Conservation (phyloP, 192 early-diverging fungal genomes). For the Umbelopsis vinacea region DNA sequence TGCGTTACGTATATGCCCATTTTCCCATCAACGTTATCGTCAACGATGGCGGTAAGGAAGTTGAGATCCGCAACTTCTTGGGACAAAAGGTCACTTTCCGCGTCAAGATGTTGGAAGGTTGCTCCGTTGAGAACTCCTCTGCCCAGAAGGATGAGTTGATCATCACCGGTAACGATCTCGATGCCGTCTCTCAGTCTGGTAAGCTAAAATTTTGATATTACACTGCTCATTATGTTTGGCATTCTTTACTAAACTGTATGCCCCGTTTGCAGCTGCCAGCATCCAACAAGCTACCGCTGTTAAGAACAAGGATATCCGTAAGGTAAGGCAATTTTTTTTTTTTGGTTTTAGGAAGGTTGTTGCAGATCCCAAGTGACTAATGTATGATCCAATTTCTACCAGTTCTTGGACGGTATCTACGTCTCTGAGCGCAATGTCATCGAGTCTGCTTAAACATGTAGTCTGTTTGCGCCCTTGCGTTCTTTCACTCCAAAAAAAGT, state of each 20-base stretch:
- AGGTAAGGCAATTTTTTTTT: constrained; percentile 63
- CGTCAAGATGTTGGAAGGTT: constrained; percentile 87
- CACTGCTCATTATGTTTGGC: background rate
- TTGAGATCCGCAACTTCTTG: constrained; percentile 99
- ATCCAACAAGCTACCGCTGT: constrained; percentile 94
- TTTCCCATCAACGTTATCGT: constrained; percentile 99
- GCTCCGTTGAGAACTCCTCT: constrained; percentile 76
- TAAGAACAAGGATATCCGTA: constrained; percentile 99
- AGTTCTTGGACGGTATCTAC: constrained; percentile 64
- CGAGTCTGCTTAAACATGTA: constrained; percentile 28
- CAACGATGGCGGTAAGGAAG: constrained; percentile 67
- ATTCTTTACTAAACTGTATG: background rate
- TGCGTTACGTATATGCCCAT: constrained; percentile 99
- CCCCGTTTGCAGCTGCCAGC: constrained; percentile 66
- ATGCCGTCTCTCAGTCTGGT: constrained; percentile 93
- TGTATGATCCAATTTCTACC: constrained; percentile 62
- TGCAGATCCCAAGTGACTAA: background rate
- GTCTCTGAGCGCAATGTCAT: constrained; percentile 48
- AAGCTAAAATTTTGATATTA: constrained; percentile 11
- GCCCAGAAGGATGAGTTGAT: constrained; percentile 94
- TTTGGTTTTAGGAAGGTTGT: background rate
- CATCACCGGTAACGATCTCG: constrained; percentile 91
- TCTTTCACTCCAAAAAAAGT: constrained; percentile 13
- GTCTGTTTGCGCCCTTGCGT: background rate
- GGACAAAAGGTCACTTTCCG: constrained; percentile 93